These are phyloP conservation scores for Dioscorea alata DNA, from an alignment of 106 monocot species.

Conservation along the genomic window DNA sequence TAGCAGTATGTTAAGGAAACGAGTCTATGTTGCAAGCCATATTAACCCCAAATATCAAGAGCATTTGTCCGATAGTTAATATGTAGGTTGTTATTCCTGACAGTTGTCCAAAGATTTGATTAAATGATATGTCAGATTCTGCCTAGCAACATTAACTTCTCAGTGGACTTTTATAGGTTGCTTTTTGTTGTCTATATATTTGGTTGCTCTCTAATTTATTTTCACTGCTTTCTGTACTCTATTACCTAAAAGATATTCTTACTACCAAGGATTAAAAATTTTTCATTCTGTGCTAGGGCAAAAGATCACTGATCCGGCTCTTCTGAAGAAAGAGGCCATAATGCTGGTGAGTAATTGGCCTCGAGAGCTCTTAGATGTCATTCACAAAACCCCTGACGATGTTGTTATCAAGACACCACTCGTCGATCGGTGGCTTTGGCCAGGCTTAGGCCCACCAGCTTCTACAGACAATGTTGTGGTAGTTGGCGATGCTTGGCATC, in stretches of 20 bases:
- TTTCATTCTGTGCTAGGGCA: slow-evolving; percentile 29
- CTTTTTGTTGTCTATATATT: background rate
- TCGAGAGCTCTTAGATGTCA: slow-evolving; percentile 44
- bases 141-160: too few relatives aligned
- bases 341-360: slow-evolving; percentile 68
- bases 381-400: slow-evolving; percentile 55
- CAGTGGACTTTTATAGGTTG: background rate
- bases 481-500: slow-evolving; percentile 94
- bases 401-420: slow-evolving; percentile 60
- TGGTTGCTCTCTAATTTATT: background rate
- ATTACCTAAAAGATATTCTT: background rate
- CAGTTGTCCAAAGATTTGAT: too few relatives aligned
- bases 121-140: too few relatives aligned
- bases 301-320: slow-evolving; percentile 29
- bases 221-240: background rate
- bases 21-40: too few relatives aligned
- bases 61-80: too few relatives aligned
- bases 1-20: too few relatives aligned
- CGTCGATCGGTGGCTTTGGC: slow-evolving; percentile 97
- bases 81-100: too few relatives aligned
- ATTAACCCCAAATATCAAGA: too few relatives aligned
- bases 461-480: slow-evolving; percentile 45
- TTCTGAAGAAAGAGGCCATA: slow-evolving; percentile 58
- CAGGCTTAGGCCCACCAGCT: slow-evolving; percentile 45
- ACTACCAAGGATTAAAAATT: background rate